phyloP scores from a whole-genome alignment of 495 filamentous ascomycete species.

The Penicillium pulvis region DNA sequence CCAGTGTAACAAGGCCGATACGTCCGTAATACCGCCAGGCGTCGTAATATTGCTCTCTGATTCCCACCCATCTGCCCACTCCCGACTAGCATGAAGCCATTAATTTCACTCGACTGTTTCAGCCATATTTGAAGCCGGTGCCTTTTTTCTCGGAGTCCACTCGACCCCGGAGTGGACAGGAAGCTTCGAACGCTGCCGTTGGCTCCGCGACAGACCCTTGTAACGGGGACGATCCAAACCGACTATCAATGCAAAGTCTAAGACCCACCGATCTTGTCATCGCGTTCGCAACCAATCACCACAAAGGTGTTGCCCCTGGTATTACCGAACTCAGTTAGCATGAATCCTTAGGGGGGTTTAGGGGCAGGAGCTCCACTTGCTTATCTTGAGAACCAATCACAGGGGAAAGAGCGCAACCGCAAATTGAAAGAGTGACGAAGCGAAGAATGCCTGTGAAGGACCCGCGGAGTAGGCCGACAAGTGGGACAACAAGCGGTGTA shows the following conservation, averaged over 20 bases:
- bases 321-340: constrained; percentile 14
- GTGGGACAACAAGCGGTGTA: constrained; percentile 1
- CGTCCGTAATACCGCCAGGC: constrained; percentile 7
- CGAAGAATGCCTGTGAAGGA: neutral
- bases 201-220: constrained; percentile 16
- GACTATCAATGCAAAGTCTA: constrained; percentile 5
- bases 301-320: constrained; percentile 9
- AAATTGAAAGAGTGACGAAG: neutral
- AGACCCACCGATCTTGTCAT: constrained; percentile 28
- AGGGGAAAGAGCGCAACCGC: neutral
- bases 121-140: neutral
- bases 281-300: constrained; percentile 14
- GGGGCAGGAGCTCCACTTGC: constrained; percentile 28
- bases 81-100: neutral
- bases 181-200: constrained; percentile 10
- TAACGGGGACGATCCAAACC: constrained; percentile 17
- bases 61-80: neutral
- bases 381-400: constrained; percentile 31
- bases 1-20: constrained; percentile 5
- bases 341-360: constrained; percentile 16
- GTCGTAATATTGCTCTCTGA: constrained; percentile 8
- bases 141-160: constrained; percentile 16
- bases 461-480: neutral
- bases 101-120: neutral
- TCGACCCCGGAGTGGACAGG: constrained; percentile 20